Evolutionary conservation across 345 rosid genomes (phyloP), one percentile per base, ranked within the genome.

Genomic region (Salix dunnii): DNA sequence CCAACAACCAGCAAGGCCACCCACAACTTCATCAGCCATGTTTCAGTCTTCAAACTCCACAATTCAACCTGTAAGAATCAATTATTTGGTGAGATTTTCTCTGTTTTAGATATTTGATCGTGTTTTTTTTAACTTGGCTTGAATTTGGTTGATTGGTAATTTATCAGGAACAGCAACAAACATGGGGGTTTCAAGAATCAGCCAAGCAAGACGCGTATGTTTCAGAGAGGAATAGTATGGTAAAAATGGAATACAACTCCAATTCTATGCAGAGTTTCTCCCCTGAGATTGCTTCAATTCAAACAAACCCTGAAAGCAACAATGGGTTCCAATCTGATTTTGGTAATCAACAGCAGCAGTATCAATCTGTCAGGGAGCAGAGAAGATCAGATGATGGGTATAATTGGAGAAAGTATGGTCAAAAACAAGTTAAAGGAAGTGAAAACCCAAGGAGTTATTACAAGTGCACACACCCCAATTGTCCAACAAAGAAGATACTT

Each of bases 341-440:
- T 76, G 81, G 78, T 74, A 80, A 74, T 27, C 72, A 72, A 33
- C 83, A 76, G 6, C 87, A 76, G 18, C 94, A 82, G 70, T 53
- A 84, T 60, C 89, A 80, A 82, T n/a, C 85, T 2, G 70, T 85
- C 9, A 86, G 89, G 78, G 96, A 84, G 74, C 86, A 82, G 74
- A 88, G 86, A 69, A 89, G 81, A 82, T 85, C 97, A 13, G 94
- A 90, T 10, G 98, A 92, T 80, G 98, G 98, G 35, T 94, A 89
- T 83, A 91, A 92, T 38, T 94, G 98, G 98, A 86, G 97, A n/a
- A 94, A 94, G 84, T 94, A 94, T 78, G 98, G 98, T 4, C 98
- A 94, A 73, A 94, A 94, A 78, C 92, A 90, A 81, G 98, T 92
- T 69, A 92, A 94, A 82, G 98, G 97, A 74, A 94, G 98, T 33